Base-by-base conservation (phyloP, 1,139 yeast genomes). In the Spathaspora sp. region DNA sequence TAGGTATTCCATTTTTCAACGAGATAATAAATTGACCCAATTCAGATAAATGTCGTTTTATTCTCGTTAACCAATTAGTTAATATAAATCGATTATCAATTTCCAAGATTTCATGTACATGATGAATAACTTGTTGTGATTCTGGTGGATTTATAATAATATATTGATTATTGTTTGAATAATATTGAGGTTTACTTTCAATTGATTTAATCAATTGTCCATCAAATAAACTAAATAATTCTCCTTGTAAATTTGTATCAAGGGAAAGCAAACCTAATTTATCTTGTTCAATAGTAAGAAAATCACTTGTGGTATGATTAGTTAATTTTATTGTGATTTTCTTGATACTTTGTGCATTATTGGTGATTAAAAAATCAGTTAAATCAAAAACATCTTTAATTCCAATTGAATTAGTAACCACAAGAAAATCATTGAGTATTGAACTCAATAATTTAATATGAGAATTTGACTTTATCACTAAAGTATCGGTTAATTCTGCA, bases 11-110 rank as follows among this genome's bases (percentile, higher is more conserved):
- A 10, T 24, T 23, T 27, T 48, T 29, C 2, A 45, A 45, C 15
- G 48, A 39, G 5, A 49, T 47, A 11, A 48, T 26, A 40, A 56
- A 66, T 43, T 51, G 58, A 1, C 76, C 76, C 20, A 74, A 54
- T 43, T 69, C 74, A 10, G 57, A 47, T 53, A 71, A 61, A 48
- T 74, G 79, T 47, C 74, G 62, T 39, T 54, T 52, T 18, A 60
- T 51, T 54, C 78, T 59, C 37, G 56, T 57, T 7, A 66, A 25
- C 71, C 72, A 68, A 27, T 68, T 60, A 4, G 55, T 39, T 9
- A 68, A 41, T 7, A 67, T 51, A 24, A 63, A 59, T 17, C 59
- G 54, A 31, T 61, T 52, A 9, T 58, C 56, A 7, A 61, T 53
- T 33, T 69, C 68, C 33, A 68, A 60, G 36, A 70, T 53, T 44